phyloP scores from a whole-genome alignment of 768 basidiomycete species.

The Favolaschia claudopus region DNA sequence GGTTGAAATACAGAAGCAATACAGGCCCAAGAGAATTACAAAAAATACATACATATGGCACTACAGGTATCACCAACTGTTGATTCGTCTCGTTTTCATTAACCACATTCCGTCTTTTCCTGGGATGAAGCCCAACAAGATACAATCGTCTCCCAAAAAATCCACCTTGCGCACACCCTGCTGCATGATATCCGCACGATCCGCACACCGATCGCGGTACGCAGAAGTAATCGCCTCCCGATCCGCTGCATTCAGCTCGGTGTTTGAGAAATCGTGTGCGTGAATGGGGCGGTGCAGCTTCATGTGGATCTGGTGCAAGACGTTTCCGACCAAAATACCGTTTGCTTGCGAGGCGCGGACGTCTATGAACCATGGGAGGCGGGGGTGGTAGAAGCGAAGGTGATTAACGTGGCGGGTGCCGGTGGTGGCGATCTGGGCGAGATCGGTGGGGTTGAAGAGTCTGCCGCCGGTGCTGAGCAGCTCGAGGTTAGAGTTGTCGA shows the following conservation, averaged over 20 bases:
- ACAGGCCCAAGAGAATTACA: too few species aligned
- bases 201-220: constrained; percentile 54
- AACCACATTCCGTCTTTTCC: constrained; percentile 70
- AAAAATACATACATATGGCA: too few species aligned
- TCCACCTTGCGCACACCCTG: constrained; percentile 65
- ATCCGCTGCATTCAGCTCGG: constrained; percentile 55
- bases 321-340: constrained; percentile 67
- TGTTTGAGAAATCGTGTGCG: constrained; percentile 65
- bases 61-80: too few species aligned
- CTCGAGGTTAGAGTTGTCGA: constrained; percentile 38
- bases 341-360: constrained; percentile 51
- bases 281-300: constrained; percentile 55
- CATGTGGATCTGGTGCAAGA: constrained; percentile 54
- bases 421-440: constrained; percentile 60
- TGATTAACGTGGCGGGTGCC: constrained; percentile 51
- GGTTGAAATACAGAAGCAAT: too few species aligned
- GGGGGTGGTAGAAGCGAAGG: constrained; percentile 65
- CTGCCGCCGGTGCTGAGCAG: constrained; percentile 54
- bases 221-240: constrained; percentile 51
- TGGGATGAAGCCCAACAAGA: constrained; percentile 62
- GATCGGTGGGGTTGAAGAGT: constrained; percentile 53
- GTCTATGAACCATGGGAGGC: constrained; percentile 75
- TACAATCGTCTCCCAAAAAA: constrained; percentile 60
- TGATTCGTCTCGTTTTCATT: constrained; percentile 53
- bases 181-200: constrained; percentile 38